Percentiles rank a stretch among this genome's conserved stretches.
phyloP scores from a whole-genome alignment of 2,329 filamentous ascomycete species.

The Hymenoscyphus salicellus region DNA sequence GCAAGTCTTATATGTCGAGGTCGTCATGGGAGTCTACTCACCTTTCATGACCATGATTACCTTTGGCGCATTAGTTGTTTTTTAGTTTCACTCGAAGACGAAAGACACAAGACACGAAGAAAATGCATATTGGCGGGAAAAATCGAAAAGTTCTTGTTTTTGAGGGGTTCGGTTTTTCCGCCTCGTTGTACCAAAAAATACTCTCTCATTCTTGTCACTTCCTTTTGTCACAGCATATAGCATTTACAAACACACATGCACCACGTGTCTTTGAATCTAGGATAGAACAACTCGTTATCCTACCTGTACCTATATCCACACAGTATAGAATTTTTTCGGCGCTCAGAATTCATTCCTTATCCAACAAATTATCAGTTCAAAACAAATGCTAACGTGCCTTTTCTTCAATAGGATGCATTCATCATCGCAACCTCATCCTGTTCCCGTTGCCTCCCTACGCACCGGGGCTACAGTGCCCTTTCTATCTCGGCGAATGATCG shows the following conservation, averaged over 20 bases:
- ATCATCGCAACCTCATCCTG: constrained; percentile 69
- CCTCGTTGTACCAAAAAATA: background rate
- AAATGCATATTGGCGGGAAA: background rate
- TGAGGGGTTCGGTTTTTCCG: background rate
- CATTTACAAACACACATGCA: constrained; percentile 19
- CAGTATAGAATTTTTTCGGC: constrained; percentile 10
- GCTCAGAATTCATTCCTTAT: constrained; percentile 11
- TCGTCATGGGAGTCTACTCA: constrained; percentile 30
- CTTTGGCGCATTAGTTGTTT: constrained; percentile 6
- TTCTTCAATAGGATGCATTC: constrained; percentile 57
- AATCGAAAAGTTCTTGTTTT: background rate
- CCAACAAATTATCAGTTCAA: too few species aligned
- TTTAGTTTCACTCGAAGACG: constrained; percentile 8
- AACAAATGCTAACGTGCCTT: constrained; percentile 14
- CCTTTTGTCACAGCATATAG: background rate
- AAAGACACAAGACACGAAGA: background rate
- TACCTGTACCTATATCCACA: constrained; percentile 7
- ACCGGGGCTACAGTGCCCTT: constrained; percentile 66
- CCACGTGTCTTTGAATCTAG: background rate
- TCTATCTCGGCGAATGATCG: constrained; percentile 51
- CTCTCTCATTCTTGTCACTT: background rate
- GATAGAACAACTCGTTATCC: background rate
- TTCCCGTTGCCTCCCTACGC: constrained; percentile 60
- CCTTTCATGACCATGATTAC: constrained; percentile 22
- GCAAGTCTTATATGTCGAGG: constrained; percentile 25